phyloP scores from a whole-genome alignment of 306 rosid species.

The Pyrus communis region DNA sequence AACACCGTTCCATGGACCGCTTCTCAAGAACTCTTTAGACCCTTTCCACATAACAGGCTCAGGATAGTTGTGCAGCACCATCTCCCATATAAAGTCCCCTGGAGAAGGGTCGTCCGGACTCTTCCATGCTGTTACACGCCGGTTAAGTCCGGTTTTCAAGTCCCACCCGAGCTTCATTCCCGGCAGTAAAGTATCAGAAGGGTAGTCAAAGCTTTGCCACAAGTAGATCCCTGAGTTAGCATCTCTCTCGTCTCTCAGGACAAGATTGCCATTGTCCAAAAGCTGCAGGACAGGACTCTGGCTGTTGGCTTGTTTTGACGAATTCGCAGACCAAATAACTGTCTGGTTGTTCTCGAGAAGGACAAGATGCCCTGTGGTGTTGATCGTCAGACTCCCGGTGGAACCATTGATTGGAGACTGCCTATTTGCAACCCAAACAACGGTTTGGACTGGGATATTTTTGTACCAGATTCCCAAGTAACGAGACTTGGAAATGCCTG shows the following conservation, averaged over 20 bases:
- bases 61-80: conserved; percentile 13
- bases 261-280: conserved; percentile 43
- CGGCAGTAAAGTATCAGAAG: conserved; percentile 28
- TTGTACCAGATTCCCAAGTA: conserved; percentile 45
- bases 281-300: conserved; percentile 22
- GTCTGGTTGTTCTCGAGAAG: conserved; percentile 12
- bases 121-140: conserved; percentile 44
- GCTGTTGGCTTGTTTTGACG: conserved; percentile 7
- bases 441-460: conserved; percentile 6
- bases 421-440: conserved; percentile 40
- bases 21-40: conserved; percentile 3
- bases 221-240: conserved; percentile 1
- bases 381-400: conserved; percentile 22
- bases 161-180: conserved; percentile 52
- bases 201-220: conserved; percentile 47
- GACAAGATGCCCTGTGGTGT: conserved; percentile 20
- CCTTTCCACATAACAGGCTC: conserved; percentile 27
- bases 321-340: conserved; percentile 32
- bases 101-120: conserved; percentile 40
- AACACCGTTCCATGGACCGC: conserved; percentile 46
- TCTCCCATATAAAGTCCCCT: conserved; percentile 18
- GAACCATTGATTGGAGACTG: conserved; percentile 17
- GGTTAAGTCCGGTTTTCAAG: conserved; percentile 16
- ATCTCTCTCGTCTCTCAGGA: conserved; percentile 21
- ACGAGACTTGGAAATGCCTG: conserved; percentile 17